Evolutionary conservation across 768 basidiomycete genomes (phyloP).

Genomic region (Termitomyces eurrhizus): DNA sequence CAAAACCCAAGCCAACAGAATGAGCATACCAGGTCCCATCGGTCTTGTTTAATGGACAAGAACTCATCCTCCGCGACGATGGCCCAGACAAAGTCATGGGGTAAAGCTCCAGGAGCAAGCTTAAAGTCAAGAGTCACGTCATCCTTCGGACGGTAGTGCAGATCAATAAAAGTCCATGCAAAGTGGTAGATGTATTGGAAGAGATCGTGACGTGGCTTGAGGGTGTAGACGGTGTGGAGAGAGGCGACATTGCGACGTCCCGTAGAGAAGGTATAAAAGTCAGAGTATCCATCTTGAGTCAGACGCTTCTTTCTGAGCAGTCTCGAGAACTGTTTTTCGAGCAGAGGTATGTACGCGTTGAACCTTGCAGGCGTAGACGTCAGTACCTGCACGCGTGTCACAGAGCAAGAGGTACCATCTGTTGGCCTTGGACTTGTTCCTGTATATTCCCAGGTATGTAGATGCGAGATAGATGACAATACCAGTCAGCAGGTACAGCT

Average conservation of each 20-base stretch:
- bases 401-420: constrained; percentile 52
- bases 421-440: constrained; percentile 58
- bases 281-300: constrained; percentile 65
- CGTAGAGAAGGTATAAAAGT: constrained; percentile 85
- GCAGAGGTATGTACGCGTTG: constrained; percentile 51
- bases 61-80: constrained; percentile 80
- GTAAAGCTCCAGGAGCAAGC: constrained; percentile 46
- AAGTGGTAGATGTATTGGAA: constrained; percentile 61
- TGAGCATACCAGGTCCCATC: constrained; percentile 85
- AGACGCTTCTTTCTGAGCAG: constrained; percentile 51
- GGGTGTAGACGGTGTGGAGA: constrained; percentile 74
- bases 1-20: not conserved
- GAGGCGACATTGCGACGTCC: constrained; percentile 75
- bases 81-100: constrained; percentile 77
- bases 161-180: constrained; percentile 63
- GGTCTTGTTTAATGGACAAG: constrained; percentile 55
- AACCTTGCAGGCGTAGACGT: constrained; percentile 42
- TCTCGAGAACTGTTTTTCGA: constrained; percentile 71
- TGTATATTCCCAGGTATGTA: constrained; percentile 55
- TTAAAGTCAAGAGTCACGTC: constrained; percentile 78
- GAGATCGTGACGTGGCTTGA: constrained; percentile 83
- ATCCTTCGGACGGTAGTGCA: constrained; percentile 69
- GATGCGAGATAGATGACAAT: constrained; percentile 54
- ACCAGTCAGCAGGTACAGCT: constrained; percentile 51
- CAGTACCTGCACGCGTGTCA: constrained; percentile 10